Percentiles rank a stretch among this genome's conserved stretches.
phyloP scores from a whole-genome alignment of 1,284 basidiomycete species.

The Ganoderma multipileum region DNA sequence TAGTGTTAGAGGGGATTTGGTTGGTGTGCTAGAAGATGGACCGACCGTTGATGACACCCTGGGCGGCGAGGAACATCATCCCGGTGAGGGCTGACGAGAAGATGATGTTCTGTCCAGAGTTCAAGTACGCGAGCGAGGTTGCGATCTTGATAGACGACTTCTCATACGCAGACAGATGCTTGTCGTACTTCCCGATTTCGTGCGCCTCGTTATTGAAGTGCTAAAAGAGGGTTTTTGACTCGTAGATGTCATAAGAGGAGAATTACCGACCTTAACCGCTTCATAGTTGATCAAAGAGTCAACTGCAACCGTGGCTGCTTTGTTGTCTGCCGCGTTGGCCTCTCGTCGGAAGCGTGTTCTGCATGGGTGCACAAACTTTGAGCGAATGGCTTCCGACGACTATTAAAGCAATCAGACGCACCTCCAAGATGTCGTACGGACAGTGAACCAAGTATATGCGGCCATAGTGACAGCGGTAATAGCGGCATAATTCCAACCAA shows the following conservation, averaged over 20 bases:
- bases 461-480: conserved; percentile 89
- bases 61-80: conserved; percentile 97
- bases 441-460: conserved; percentile 97
- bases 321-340: conserved; percentile 97
- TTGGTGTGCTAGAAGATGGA: background rate
- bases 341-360: conserved; percentile 94
- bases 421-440: conserved; percentile 96
- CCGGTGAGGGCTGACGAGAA: conserved; percentile 92
- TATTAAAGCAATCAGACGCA: conserved; percentile 41
- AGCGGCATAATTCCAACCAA: conserved; percentile 95
- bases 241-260: too few species aligned
- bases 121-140: conserved; percentile 91
- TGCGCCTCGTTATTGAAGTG: conserved; percentile 97
- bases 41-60: conserved; percentile 89
- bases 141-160: conserved; percentile 94
- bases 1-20: background rate
- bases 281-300: conserved; percentile 98
- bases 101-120: conserved; percentile 96
- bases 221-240: conserved; percentile 49
- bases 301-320: conserved; percentile 92
- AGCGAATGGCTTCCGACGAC: background rate
- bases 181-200: conserved; percentile 93
- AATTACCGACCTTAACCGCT: conserved; percentile 84
- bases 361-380: background rate
- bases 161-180: conserved; percentile 88